Percentiles rank a stretch among this genome's conserved stretches.
phyloP scores from a whole-genome alignment of 2,329 filamentous ascomycete genomes.

The Nakataea oryzae region DNA sequence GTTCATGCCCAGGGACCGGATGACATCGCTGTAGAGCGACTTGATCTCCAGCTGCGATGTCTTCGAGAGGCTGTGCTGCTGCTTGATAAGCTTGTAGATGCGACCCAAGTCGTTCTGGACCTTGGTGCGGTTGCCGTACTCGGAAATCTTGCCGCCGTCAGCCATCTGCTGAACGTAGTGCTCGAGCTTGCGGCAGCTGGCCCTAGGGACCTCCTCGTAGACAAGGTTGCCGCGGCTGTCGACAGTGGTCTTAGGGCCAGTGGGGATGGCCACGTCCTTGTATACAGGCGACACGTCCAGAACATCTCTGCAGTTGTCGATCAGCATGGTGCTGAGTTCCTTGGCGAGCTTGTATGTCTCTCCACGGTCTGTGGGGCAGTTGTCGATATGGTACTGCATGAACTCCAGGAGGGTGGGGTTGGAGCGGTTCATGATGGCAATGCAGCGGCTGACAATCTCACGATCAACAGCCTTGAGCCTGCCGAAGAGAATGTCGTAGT shows the following conservation, averaged over 20 bases:
- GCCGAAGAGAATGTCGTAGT: slow-evolving; percentile 97
- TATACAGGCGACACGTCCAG: slow-evolving; percentile 75
- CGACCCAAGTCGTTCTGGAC: slow-evolving; percentile 91
- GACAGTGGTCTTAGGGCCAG: slow-evolving; percentile 84
- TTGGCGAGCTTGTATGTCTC: slow-evolving; percentile 98
- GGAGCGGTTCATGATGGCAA: slow-evolving; percentile 97
- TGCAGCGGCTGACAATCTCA: slow-evolving; percentile 97
- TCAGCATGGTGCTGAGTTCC: slow-evolving; percentile 82
- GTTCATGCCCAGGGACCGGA: slow-evolving; percentile 93
- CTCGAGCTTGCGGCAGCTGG: slow-evolving; percentile 91
- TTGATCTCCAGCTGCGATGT: slow-evolving; percentile 95
- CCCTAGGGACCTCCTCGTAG: slow-evolving; percentile 77
- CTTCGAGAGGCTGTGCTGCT: slow-evolving; percentile 96
- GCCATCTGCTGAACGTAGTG: slow-evolving; percentile 99
- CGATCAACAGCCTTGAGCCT: slow-evolving; percentile 86
- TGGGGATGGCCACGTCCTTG: slow-evolving; percentile 91
- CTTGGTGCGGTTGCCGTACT: slow-evolving; percentile 97
- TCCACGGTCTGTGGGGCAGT: slow-evolving; percentile 91
- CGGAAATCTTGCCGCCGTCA: slow-evolving; percentile 94
- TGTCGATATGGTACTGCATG: slow-evolving; percentile 99
- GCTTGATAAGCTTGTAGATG: slow-evolving; percentile 97
- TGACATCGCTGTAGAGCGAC: slow-evolving; percentile 83
- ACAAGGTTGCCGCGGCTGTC: slow-evolving; percentile 87
- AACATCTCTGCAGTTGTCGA: slow-evolving; percentile 95
- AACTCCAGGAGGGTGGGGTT: slow-evolving; percentile 94